Base-by-base conservation (phyloP, 176 grass and related monocot species). In the Triticum dicoccoides region DNA sequence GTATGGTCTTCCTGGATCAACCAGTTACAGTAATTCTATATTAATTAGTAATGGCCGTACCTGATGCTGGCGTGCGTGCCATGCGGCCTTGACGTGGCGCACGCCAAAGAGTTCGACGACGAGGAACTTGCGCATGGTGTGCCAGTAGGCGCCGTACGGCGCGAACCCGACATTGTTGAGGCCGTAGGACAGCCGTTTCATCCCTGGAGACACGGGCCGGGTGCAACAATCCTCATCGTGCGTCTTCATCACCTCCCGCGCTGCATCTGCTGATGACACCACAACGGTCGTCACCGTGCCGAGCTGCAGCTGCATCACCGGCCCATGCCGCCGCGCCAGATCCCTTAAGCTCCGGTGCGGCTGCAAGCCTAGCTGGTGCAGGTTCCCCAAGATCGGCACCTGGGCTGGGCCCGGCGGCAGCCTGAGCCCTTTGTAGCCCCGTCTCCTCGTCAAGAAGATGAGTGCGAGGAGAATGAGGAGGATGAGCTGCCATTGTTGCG, bases 1-100 rank as follows among this genome's bases (percentile, higher is more conserved):
- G 0, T 3, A 11, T 44, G 41, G 41, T 44, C 2, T 44, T 45
- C 11, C 44, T 44, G 3, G 44, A 3, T 45, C 11, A 3, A 45
- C 0, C 11, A 4, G 11, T 45, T 3, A 45, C 44, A 45, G 12
- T 45, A 3, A 45, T 12, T 45, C 44, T 12, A 45, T 4, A 12
- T 12, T 45, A 12, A 45, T 1, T 11, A 44, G 10, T 44, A 44
- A 0, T 44, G 10, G 10, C 10, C 42, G 0, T 44, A 44, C 44
- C 44, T 47, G 44, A 0, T 47, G 44, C 44, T 47, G 44, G 44
- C 82, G 18, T 66, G 83, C 85, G 11, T 52, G 17, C 15, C 63
- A 70, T 45, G 85, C 83, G 9, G 92, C 90, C 34, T 81, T 67
- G 9, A 91, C 92, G n/a, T 89, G 61, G 45, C 90, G 90, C 54